A percentile compares a stretch with the other conserved stretches of the same genome.
Conservation (phyloP, 73 alveolate genomes). For the Durusdinium trenchii region DNA sequence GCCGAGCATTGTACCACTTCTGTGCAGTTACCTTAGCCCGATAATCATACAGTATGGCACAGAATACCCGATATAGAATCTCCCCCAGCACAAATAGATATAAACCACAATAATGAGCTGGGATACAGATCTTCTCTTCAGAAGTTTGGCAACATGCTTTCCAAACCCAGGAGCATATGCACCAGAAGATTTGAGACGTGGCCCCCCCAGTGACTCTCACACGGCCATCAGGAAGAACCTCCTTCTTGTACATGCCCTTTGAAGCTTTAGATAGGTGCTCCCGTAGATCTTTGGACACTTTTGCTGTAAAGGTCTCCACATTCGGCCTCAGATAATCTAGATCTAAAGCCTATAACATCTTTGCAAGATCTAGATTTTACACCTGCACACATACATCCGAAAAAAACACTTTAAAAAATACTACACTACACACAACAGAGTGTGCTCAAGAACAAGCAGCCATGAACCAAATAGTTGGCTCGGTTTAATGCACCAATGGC, state of each 20-base stretch:
- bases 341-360: neutral
- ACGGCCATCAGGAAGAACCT: neutral
- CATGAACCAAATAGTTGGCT: neutral
- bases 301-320: neutral
- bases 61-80: too few relatives aligned
- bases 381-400: neutral
- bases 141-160: neutral
- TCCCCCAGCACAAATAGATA: too few relatives aligned
- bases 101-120: too few relatives aligned
- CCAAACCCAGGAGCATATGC: neutral
- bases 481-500: neutral
- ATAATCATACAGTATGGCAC: too few relatives aligned
- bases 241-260: neutral
- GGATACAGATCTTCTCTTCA: neutral
- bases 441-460: neutral
- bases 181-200: neutral
- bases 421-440: neutral
- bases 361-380: neutral
- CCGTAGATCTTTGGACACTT: neutral
- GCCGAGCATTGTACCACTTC: too few relatives aligned
- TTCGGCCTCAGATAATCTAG: neutral
- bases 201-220: neutral
- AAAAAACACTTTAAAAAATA: too few relatives aligned
- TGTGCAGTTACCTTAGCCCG: too few relatives aligned
- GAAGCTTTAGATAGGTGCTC: neutral